Conservation (phyloP, 2,329 filamentous ascomycete genomes). For the Epichloe sibirici region DNA sequence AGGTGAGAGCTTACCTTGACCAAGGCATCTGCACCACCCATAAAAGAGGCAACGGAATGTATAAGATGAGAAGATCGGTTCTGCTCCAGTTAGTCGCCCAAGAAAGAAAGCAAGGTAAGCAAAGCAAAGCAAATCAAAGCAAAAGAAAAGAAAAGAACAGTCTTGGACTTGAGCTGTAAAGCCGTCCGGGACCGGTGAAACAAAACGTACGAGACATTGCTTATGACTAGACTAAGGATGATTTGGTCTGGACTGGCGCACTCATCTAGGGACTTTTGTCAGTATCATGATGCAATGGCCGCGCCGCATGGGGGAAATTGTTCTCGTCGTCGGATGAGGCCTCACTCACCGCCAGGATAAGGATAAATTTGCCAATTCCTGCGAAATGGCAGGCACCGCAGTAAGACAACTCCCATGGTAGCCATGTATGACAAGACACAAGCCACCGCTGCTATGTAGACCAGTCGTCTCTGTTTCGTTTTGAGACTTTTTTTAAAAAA, state of each 20-base stretch:
- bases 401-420: constrained; percentile 12
- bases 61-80: constrained; percentile 13
- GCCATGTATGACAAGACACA: constrained; percentile 10
- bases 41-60: constrained; percentile 13
- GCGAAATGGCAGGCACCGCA: constrained; percentile 12
- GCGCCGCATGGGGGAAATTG: too few species aligned
- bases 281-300: neutral
- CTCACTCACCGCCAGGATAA: constrained; percentile 12
- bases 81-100: constrained; percentile 1
- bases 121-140: neutral
- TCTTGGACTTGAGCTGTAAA: neutral
- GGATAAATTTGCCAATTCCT: constrained; percentile 16
- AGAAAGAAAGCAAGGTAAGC: neutral
- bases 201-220: constrained; percentile 12
- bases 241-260: constrained; percentile 12
- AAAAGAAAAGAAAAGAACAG: neutral
- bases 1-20: constrained; percentile 5
- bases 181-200: too few species aligned
- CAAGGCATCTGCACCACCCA: constrained; percentile 13
- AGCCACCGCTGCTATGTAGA: constrained; percentile 8
- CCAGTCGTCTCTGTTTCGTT: constrained; percentile 11
- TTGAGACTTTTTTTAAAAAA: constrained; percentile 8
- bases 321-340: neutral
- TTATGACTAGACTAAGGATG: constrained; percentile 12
- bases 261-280: constrained; percentile 6